These are phyloP conservation scores for Pachyrhizus erosus DNA, from an alignment of 306 rosid species.

Conservation along the genomic window DNA sequence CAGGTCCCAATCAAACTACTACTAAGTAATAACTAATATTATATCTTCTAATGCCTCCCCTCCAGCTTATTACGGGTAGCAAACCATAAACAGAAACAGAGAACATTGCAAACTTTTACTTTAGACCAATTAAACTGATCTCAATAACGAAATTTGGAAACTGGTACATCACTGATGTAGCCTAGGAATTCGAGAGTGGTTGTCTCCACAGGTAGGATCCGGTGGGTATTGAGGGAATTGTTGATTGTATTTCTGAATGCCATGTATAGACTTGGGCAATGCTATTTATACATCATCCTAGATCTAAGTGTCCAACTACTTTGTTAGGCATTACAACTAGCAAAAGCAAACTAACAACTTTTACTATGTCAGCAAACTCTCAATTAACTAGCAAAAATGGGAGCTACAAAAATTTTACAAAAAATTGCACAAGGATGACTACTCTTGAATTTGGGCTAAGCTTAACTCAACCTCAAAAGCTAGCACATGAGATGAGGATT, in stretches of 20 bases:
- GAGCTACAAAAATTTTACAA: neutral
- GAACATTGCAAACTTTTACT: neutral
- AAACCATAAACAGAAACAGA: neutral
- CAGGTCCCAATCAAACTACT: neutral
- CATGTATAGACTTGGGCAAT: neutral
- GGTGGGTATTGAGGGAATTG: neutral
- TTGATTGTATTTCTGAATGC: constrained; percentile 1
- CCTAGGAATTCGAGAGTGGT: neutral
- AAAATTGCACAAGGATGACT: neutral
- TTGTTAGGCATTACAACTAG: neutral
- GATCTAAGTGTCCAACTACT: neutral
- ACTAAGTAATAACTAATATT: neutral
- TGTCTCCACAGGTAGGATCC: neutral
- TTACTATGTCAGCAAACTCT: neutral
- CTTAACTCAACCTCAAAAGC: neutral
- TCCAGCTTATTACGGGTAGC: neutral
- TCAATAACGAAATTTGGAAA: neutral
- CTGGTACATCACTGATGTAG: neutral
- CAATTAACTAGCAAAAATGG: neutral
- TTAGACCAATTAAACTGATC: constrained; percentile 3
- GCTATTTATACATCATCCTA: constrained; percentile 4
- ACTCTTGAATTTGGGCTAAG: neutral
- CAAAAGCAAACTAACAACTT: neutral
- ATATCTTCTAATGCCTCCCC: neutral
- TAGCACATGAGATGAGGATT: neutral